A percentile compares a stretch with the other conserved stretches of the same genome.
These are phyloP conservation scores for Zostera marina DNA, from an alignment of 116 monocot species.

Conservation along the genomic window DNA sequence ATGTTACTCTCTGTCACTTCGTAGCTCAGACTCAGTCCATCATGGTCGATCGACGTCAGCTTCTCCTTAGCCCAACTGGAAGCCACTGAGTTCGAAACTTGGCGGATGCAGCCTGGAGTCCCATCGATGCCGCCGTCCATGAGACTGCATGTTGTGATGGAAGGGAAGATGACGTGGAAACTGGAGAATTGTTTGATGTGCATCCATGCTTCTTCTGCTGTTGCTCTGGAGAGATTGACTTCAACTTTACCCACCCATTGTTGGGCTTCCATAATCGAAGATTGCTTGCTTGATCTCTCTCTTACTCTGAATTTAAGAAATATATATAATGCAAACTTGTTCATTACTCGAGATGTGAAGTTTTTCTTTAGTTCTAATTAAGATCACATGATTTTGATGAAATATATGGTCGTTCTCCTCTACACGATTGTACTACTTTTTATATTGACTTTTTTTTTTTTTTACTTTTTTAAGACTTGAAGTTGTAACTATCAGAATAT, in stretches of 20 bases:
- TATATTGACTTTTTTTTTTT: no score
- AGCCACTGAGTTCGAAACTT: background rate
- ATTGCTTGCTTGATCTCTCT: no score
- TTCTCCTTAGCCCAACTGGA: slow-evolving; percentile 26
- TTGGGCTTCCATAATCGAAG: background rate
- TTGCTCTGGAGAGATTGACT: slow-evolving; percentile 11
- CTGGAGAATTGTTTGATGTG: slow-evolving; percentile 30
- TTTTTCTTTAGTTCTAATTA: no score
- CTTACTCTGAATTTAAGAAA: no score
- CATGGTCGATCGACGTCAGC: slow-evolving; percentile 20
- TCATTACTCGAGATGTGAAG: no score
- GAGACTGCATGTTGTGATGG: slow-evolving; percentile 18
- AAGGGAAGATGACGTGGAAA: slow-evolving; percentile 24
- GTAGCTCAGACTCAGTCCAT: slow-evolving; percentile 15
- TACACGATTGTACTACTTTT: no score
- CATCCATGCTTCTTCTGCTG: slow-evolving; percentile 31
- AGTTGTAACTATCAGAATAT: no score
- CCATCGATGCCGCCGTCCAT: slow-evolving; percentile 23
- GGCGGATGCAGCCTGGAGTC: slow-evolving; percentile 33
- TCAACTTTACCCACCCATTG: slow-evolving; percentile 1
- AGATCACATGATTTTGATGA: no score
- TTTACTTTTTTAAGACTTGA: no score
- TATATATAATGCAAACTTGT: no score
- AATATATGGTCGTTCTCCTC: no score
- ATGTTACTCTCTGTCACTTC: slow-evolving; percentile 35